These are phyloP conservation scores for Aspergillus carbonarius DNA, from an alignment of 2,329 filamentous ascomycete genomes.

Conservation along the genomic window DNA sequence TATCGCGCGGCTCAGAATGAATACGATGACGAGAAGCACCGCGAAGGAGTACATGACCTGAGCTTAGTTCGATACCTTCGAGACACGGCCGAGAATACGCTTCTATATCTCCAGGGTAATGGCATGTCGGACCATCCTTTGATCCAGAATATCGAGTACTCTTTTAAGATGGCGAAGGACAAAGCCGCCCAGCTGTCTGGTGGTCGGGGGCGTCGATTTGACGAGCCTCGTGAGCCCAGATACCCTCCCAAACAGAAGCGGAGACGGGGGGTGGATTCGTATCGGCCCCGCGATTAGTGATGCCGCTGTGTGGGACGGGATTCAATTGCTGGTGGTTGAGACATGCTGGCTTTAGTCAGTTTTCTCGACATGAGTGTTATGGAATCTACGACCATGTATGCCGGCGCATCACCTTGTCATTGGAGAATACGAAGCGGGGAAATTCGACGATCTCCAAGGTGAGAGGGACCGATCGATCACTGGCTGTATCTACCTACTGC, in stretches of 20 bases:
- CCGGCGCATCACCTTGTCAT: not conserved
- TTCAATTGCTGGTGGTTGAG: not conserved
- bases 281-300: slow-evolving; percentile 17
- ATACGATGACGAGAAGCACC: slow-evolving; percentile 30
- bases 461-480: not conserved
- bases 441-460: not conserved
- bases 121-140: slow-evolving; percentile 26
- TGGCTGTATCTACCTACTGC: not conserved
- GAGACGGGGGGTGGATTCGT: slow-evolving; percentile 24
- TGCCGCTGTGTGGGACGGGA: not conserved
- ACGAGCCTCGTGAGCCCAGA: slow-evolving; percentile 17
- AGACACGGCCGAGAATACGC: slow-evolving; percentile 45
- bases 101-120: slow-evolving; percentile 33
- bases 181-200: slow-evolving; percentile 38
- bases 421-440: not conserved
- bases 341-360: not conserved
- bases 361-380: not conserved
- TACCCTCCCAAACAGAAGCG: slow-evolving; percentile 4
- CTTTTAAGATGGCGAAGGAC: slow-evolving; percentile 34
- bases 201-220: slow-evolving; percentile 42
- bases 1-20: slow-evolving; percentile 41
- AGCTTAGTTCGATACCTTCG: slow-evolving; percentile 42
- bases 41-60: slow-evolving; percentile 23
- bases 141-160: slow-evolving; percentile 33
- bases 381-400: not conserved